Base-by-base conservation (phyloP, 2,329 filamentous ascomycete genomes). In the Cadophora gregata region DNA sequence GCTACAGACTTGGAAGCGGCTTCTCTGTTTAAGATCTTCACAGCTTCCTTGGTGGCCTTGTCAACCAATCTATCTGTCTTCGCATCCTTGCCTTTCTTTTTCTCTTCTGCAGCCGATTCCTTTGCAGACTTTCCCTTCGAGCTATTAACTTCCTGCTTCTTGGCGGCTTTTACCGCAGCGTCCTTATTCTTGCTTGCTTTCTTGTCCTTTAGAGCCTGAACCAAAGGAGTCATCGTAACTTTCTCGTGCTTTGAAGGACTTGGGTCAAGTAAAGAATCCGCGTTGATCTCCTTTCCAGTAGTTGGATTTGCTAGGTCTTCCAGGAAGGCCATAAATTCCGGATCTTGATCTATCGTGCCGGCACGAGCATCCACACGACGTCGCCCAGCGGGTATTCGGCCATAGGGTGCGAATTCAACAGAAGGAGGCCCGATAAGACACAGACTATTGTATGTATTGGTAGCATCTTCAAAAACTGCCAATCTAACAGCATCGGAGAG, bases 331-430 rank as follows among this genome's bases (percentile, higher is more conserved):
- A 97, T 96, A 74, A 97, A 99, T 73, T 98, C 96, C 0, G 93
- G 89, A 75, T 99, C 96, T 77, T 97, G 93, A 74, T 99, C 96
- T 72, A 99, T 98, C 3, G 93, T 97, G 62, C 95, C 96, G 77
- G 97, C 93, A 16, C 94, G 89, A 62, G 89, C 88, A 81, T 99
- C 96, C 63, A 88, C 87, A 38, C 93, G 89, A 59, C 87, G 87
- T 77, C 92, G 93, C 42, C 84, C 86, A 67, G 87, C 87, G 1
- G 95, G 93, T 1, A 93, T 86, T 74, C 94, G 94, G 71, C 93
- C 92, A 80, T 94, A 97, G 0, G 91, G 87, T 21, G 94, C 88
- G 74, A 92, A 92, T 75, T 97, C 94, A 59, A 97, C 82, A 5
- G 86, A 85, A 0, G 96, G 94, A 1, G 91, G 92, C 0, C 92